phyloP scores from a whole-genome alignment of 768 basidiomycete species.

The Hortiboletus campestris region DNA sequence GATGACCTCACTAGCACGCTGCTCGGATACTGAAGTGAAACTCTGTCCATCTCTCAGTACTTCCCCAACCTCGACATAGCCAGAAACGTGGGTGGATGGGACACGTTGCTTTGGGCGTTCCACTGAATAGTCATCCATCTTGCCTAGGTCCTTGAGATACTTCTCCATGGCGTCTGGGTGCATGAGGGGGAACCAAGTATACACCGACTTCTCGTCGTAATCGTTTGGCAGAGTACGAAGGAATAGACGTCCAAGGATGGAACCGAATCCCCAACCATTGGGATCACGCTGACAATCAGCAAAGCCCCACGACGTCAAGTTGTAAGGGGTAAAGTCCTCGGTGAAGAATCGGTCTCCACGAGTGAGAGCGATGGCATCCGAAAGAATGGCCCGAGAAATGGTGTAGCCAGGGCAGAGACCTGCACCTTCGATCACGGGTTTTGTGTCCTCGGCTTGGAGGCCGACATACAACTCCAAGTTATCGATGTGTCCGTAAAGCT shows the following conservation, averaged over 20 bases:
- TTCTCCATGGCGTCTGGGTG: conserved; percentile 67
- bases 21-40: conserved; percentile 51
- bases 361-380: conserved; percentile 83
- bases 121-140: conserved; percentile 54
- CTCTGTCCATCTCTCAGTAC: conserved; percentile 46
- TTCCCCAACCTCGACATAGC: conserved; percentile 51
- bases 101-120: conserved; percentile 41
- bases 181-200: conserved; percentile 89
- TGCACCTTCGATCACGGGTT: conserved; percentile 72
- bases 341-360: conserved; percentile 84
- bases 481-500: conserved; percentile 73
- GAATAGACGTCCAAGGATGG: conserved; percentile 67
- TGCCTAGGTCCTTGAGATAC: conserved; percentile 54
- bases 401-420: conserved; percentile 88
- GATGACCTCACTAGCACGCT: conserved; percentile 52
- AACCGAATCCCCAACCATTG: conserved; percentile 68
- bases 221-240: conserved; percentile 71
- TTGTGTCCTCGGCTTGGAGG: conserved; percentile 74
- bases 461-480: conserved; percentile 80
- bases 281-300: conserved; percentile 77
- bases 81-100: conserved; percentile 35
- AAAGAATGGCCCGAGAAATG: conserved; percentile 79
- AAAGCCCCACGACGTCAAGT: conserved; percentile 83
- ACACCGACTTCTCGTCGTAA: conserved; percentile 66
- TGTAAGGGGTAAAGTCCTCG: conserved; percentile 76